Evolutionary conservation across 352 stramenopile genomes (phyloP), one percentile per base, ranked within the genome.

Genomic region (Globisporangium abappressorium): DNA sequence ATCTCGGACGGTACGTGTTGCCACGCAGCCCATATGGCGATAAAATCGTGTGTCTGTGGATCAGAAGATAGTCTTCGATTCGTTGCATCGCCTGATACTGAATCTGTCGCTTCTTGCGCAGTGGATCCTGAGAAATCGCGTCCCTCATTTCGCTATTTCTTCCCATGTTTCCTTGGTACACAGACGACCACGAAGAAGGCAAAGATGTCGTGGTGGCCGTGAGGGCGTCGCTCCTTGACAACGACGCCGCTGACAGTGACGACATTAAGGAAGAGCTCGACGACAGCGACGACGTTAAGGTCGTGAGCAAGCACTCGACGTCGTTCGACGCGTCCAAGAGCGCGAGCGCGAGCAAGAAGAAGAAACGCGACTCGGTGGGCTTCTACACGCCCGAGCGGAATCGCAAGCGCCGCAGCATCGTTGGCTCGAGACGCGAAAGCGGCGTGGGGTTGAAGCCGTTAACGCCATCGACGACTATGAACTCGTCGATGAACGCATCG

Each of bases 401-500:
- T 57, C 75, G 75, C 46, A 87, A 89, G 68, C 74, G 81, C 5
- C 78, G 80, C 64, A 71, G 69, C 49, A 70, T 33, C 5, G 54
- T 69, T 14, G 51, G 54, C 34, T n/a, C 0, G 22, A 65, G 34
- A 30, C 72, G 65, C 11, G 65, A 70, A 18, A 70, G 57, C 24
- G 34, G 15, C 8, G 26, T 62, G 20, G 64, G 43, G 12, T 60
- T 89, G 33, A 92, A 92, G 71, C 82, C 84, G 28, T 73, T 89
- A 30, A 91, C 84, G 51, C 84, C 84, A 51, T 90, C 84, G 20
- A 77, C 75, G 1, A 70, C 70, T 12, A 54, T 89, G 3, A 77
- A 88, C 64, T 90, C 84, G 60, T 89, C 82, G 28, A 93, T 93
- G 84, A 93, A 91, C 73, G 82, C 82, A 53, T 93, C 84, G 28